phyloP scores from a whole-genome alignment of 768 basidiomycete species.

The Rhizopogon roseolus region DNA sequence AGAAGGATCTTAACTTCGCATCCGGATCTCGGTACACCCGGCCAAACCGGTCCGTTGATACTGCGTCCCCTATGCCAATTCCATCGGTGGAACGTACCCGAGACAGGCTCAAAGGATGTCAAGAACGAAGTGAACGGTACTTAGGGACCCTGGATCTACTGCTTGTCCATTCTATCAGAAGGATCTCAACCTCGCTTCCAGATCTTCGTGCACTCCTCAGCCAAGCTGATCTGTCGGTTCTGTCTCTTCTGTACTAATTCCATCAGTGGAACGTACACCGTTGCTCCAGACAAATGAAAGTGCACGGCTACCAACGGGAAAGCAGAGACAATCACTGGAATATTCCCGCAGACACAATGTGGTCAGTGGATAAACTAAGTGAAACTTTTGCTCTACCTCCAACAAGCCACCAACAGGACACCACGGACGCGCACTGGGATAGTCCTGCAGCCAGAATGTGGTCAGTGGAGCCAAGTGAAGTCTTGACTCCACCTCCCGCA shows the following conservation, averaged over 20 bases:
- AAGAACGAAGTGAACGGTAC: background rate
- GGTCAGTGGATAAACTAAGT: no score
- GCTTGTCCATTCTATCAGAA: background rate
- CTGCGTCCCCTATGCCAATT: background rate
- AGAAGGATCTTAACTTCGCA: background rate
- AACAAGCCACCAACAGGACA: background rate
- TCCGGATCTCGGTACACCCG: background rate
- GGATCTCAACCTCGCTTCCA: background rate
- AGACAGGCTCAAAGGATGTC: background rate
- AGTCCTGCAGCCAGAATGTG: no score
- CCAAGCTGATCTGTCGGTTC: no score
- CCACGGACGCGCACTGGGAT: background rate
- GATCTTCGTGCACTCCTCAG: background rate
- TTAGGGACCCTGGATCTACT: background rate
- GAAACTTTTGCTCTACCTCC: background rate
- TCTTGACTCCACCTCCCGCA: background rate
- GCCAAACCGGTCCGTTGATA: constrained; percentile 21
- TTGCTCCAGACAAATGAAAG: constrained; percentile 2
- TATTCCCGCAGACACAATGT: no score
- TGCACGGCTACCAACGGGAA: background rate
- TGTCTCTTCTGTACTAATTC: background rate
- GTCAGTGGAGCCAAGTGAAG: no score
- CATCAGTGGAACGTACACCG: background rate
- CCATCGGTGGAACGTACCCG: background rate
- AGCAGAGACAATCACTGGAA: background rate